A percentile compares a stretch with the other conserved stretches of the same genome.
These are phyloP conservation scores for Nemania serpens DNA, from an alignment of 2,329 filamentous ascomycete species.

Conservation along the genomic window DNA sequence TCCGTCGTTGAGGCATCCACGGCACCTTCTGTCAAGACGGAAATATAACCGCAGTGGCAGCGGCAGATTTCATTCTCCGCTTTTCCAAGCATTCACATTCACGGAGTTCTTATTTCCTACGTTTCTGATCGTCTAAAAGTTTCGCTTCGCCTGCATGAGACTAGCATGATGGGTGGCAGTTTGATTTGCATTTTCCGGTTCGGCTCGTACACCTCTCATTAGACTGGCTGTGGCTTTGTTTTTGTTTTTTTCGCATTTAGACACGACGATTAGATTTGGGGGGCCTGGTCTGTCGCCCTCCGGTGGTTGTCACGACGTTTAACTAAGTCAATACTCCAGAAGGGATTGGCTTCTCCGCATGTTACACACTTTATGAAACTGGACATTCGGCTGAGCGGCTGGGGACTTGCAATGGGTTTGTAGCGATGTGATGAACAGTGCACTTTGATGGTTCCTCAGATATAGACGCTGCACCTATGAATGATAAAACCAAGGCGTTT, in stretches of 20 bases:
- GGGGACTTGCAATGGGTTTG: conserved; percentile 27
- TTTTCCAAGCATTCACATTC: conserved; percentile 39
- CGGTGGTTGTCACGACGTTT: conserved; percentile 38
- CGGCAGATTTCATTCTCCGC: conserved; percentile 22
- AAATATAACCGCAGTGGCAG: conserved; percentile 36
- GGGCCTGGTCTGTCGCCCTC: conserved; percentile 32
- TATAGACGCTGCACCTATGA: conserved; percentile 33
- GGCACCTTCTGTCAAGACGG: conserved; percentile 50
- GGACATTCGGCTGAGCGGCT: conserved; percentile 35
- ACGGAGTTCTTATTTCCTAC: conserved; percentile 37
- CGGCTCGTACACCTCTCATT: conserved; percentile 39
- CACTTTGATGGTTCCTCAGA: conserved; percentile 26
- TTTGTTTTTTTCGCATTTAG: conserved; percentile 39
- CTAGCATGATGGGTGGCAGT: conserved; percentile 42
- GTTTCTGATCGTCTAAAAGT: conserved; percentile 40
- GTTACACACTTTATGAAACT: conserved; percentile 37
- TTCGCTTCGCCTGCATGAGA: conserved; percentile 42
- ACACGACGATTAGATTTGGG: conserved; percentile 42
- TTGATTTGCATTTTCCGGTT: conserved; percentile 44
- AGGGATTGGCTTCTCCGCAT: conserved; percentile 30
- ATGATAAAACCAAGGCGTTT: conserved; percentile 16
- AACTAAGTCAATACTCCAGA: conserved; percentile 30
- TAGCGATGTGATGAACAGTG: conserved; percentile 33
- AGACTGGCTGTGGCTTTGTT: conserved; percentile 40
- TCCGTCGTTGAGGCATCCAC: conserved; percentile 50